These are phyloP conservation scores for Trichosanthes cucumerina DNA, from an alignment of 306 rosid genomes.

Conservation along the genomic window DNA sequence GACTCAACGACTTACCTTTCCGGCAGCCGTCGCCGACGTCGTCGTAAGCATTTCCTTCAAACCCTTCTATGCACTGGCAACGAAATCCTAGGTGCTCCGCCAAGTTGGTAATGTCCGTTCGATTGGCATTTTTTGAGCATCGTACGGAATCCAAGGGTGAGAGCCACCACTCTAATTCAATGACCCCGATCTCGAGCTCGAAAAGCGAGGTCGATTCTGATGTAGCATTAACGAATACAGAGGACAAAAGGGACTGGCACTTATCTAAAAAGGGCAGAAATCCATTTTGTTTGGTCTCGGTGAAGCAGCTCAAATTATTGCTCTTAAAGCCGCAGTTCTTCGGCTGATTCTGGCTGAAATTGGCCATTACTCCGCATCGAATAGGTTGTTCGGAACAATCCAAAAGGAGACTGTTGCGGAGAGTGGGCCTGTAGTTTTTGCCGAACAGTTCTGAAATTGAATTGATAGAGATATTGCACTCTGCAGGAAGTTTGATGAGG, in stretches of 20 bases:
- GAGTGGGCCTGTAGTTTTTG: constrained; percentile 23
- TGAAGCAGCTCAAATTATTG: constrained; percentile 41
- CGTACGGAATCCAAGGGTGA: constrained; percentile 3
- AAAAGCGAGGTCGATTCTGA: constrained; percentile 12
- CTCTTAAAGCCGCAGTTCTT: constrained; percentile 11
- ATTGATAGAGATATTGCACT: constrained; percentile 31
- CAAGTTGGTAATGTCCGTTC: not conserved
- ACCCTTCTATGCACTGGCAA: constrained; percentile 45
- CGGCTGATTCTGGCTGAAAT: constrained; percentile 13
- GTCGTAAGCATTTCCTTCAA: constrained; percentile 48
- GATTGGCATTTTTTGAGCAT: constrained; percentile 28
- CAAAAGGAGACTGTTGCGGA: constrained; percentile 41
- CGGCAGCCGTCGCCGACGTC: constrained; percentile 41
- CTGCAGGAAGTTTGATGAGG: constrained; percentile 34
- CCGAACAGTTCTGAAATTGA: constrained; percentile 30
- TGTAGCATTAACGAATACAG: constrained; percentile 28
- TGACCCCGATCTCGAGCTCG: constrained; percentile 38
- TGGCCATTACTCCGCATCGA: constrained; percentile 34
- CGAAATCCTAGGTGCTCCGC: constrained; percentile 21
- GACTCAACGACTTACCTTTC: constrained; percentile 45
- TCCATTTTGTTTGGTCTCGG: not conserved
- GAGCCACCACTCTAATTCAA: constrained; percentile 85
- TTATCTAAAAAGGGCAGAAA: not conserved
- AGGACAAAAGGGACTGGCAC: constrained; percentile 42
- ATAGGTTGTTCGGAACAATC: constrained; percentile 17